These are phyloP conservation scores for Berberis vulgaris DNA, from an alignment of 164 flowering plant genomes.

Conservation along the genomic window DNA sequence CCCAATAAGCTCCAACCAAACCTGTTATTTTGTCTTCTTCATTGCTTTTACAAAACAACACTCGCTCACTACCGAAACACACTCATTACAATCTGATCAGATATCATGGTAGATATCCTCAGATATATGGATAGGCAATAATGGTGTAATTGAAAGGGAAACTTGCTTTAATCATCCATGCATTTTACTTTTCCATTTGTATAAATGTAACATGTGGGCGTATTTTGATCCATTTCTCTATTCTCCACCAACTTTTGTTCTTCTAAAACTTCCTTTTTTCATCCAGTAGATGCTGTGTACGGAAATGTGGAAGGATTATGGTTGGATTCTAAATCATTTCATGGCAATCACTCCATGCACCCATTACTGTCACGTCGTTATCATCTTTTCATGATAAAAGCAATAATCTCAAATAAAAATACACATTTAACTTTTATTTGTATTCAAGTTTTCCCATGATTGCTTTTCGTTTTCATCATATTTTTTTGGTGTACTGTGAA, in stretches of 20 bases:
- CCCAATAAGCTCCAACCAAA: not conserved
- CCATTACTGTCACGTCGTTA: too few relatives aligned
- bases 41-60: conserved; percentile 2
- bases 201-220: too few relatives aligned
- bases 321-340: conserved; percentile 15
- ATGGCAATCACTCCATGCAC: too few relatives aligned
- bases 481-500: too few relatives aligned
- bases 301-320: conserved; percentile 5
- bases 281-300: conserved; percentile 11
- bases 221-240: not conserved
- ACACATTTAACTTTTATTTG: too few relatives aligned
- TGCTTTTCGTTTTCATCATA: too few relatives aligned
- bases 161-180: too few relatives aligned
- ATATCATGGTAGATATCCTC: conserved; percentile 2
- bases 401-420: too few relatives aligned
- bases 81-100: conserved; percentile 3
- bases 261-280: conserved; percentile 9
- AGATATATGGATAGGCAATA: not conserved
- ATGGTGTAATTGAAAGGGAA: not conserved
- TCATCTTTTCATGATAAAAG: too few relatives aligned
- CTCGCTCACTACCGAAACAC: not conserved
- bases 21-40: not conserved
- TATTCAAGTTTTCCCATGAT: too few relatives aligned
- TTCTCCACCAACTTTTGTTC: conserved; percentile 15
- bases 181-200: too few relatives aligned